These are phyloP conservation scores for Wickerhamomyces alni DNA, from an alignment of 805 yeast genomes.

Conservation along the genomic window DNA sequence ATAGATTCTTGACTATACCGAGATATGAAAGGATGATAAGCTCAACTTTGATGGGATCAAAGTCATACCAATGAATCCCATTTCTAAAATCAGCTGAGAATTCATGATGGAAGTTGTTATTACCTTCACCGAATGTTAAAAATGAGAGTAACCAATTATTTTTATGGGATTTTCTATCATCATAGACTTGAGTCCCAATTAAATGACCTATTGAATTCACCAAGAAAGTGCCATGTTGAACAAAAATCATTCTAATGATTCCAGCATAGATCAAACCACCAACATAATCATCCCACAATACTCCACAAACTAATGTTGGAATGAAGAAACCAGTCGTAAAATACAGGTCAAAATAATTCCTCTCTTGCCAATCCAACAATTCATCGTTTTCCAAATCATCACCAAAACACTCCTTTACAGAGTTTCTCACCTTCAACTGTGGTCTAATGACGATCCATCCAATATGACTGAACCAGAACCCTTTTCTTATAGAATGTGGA, in stretches of 20 bases:
- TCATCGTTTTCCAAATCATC: conserved; percentile 58
- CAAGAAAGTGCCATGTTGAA: conserved; percentile 76
- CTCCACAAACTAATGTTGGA: conserved; percentile 63
- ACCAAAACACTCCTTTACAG: conserved; percentile 31
- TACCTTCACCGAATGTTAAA: conserved; percentile 85
- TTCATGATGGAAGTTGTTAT: conserved; percentile 92
- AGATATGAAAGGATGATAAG: conserved; percentile 40
- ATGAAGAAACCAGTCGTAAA: conserved; percentile 45
- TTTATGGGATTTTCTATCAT: conserved; percentile 66
- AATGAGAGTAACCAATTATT: conserved; percentile 56
- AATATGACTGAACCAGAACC: conserved; percentile 75
- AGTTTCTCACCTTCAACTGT: conserved; percentile 43
- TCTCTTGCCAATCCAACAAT: conserved; percentile 31
- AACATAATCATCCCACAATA: conserved; percentile 62
- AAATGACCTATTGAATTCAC: conserved; percentile 83
- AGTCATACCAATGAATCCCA: conserved; percentile 63
- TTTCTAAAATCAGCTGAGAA: conserved; percentile 87
- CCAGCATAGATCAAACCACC: conserved; percentile 85
- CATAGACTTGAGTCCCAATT: conserved; percentile 68
- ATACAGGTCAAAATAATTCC: conserved; percentile 42
- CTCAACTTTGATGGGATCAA: conserved; percentile 84
- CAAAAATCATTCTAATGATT: conserved; percentile 56
- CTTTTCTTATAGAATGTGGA: conserved; percentile 80
- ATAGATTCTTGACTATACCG: conserved; percentile 54
- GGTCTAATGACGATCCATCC: conserved; percentile 82